These are phyloP conservation scores for Cytospora piceicola DNA, from an alignment of 2,329 filamentous ascomycete genomes.

Conservation along the genomic window DNA sequence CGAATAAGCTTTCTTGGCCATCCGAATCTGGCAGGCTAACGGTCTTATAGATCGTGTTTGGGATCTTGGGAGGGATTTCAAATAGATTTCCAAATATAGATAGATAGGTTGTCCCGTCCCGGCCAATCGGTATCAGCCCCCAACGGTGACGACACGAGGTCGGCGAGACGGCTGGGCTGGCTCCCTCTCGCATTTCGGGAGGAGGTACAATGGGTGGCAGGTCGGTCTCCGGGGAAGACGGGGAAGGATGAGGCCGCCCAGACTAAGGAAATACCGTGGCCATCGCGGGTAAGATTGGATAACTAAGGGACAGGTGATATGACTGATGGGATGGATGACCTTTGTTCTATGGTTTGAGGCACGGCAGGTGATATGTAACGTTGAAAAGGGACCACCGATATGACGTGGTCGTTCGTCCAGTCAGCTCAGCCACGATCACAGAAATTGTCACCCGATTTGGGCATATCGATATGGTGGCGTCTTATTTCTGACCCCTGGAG, in stretches of 20 bases:
- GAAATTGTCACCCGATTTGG: constrained; percentile 16
- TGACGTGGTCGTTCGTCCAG: constrained; percentile 12
- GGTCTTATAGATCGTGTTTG: neutral
- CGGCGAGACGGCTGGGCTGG: neutral
- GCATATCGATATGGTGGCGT: neutral
- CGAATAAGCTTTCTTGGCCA: neutral
- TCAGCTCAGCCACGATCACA: constrained; percentile 23
- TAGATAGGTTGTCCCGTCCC: neutral
- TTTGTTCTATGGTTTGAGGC: neutral
- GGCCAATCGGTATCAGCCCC: neutral
- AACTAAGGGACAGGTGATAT: neutral
- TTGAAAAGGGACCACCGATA: neutral
- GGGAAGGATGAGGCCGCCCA: neutral
- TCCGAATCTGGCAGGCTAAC: neutral
- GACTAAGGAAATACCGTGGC: neutral
- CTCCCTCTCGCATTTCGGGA: neutral
- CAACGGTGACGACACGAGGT: neutral
- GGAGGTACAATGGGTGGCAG: neutral
- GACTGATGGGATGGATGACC: constrained; percentile 20
- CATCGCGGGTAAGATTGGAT: neutral
- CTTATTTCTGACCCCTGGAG: neutral
- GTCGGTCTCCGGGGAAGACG: neutral
- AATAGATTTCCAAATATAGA: neutral
- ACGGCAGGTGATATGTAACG: neutral
- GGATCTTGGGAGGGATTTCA: neutral